Base-by-base conservation (phyloP, 2,329 filamentous ascomycete genomes). In the Exophiala bonariae region DNA sequence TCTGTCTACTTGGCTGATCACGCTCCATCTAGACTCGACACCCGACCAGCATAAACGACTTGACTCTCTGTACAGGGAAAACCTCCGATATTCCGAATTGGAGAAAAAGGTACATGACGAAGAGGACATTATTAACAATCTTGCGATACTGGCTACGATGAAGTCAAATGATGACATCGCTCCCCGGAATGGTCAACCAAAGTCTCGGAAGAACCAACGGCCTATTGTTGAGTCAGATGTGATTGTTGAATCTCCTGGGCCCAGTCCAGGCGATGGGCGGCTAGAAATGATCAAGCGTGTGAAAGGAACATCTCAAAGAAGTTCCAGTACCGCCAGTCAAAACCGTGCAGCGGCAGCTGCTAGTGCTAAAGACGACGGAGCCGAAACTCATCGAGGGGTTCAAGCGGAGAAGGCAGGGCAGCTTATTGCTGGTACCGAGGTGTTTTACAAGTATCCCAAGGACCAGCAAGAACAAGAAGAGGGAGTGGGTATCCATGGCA, bases 401-500 rank as follows among this genome's bases (percentile, higher is more conserved):
- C 55, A 66, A 23, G 71, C 71, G 4, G 73, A 75, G 50, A 69
- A 66, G 47, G 68, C 61, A 49, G 72, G 70, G 3, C 65, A 68
- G 20, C 62, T 76, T 3, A 62, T 66, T 19, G 58, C 74, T n/a
- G 73, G 73, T 4, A 70, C 72, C 11, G 72, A 76, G 55, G 74
- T 76, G 7, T 74, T 75, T 22, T 77, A 73, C 58, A 75, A 74
- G 48, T 72, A 75, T 46, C 72, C 69, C 54, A 75, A 76, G 53
- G 75, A 75, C 52, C 69, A 72, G 49, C 68, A 72, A 49, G 73
- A 71, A n/a, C 67, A 73, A 63, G 79, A 72, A 3, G 74, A 77
- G 58, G 75, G 74, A 17, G 73, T 73, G 50, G 71, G 73, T 76
- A 91, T 91, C 45, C 79, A 91, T 38, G 88, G 87, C 41, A 85